These are phyloP conservation scores for Metschnikowia shivogae DNA, from an alignment of 805 yeast genomes.

Conservation along the genomic window DNA sequence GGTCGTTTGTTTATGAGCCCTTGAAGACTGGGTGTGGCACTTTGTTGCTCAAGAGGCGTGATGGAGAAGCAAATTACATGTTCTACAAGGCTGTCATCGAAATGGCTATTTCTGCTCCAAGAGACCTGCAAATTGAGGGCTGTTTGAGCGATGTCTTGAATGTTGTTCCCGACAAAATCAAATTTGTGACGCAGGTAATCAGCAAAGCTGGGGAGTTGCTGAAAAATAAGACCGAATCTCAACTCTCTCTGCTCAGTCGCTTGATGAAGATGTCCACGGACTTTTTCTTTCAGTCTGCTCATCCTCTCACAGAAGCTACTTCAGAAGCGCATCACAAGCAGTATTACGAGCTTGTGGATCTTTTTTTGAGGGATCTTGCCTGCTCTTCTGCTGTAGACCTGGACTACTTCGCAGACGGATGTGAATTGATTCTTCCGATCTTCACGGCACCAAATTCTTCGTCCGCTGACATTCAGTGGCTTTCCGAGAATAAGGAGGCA, in stretches of 20 bases:
- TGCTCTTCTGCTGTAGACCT: slow-evolving; percentile 27
- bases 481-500: slow-evolving; percentile 18
- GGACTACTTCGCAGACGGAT: slow-evolving; percentile 57
- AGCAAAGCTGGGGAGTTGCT: not conserved
- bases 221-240: not conserved
- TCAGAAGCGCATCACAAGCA: not conserved
- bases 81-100: slow-evolving; percentile 15
- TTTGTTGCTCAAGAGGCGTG: not conserved
- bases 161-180: not conserved
- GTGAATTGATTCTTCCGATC: slow-evolving; percentile 53
- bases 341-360: slow-evolving; percentile 18
- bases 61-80: slow-evolving; percentile 5
- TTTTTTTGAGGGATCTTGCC: slow-evolving; percentile 23
- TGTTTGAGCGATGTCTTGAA: not conserved
- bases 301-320: not conserved
- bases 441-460: slow-evolving; percentile 40
- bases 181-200: not conserved
- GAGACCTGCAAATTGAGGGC: not conserved
- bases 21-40: not conserved
- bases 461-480: slow-evolving; percentile 6
- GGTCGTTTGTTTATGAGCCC: slow-evolving; percentile 9
- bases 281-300: slow-evolving; percentile 4
- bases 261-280: slow-evolving; percentile 7
- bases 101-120: slow-evolving; percentile 14
- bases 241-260: slow-evolving; percentile 4